These are phyloP conservation scores for Hypsizygus marmoreus DNA, from an alignment of 768 basidiomycete genomes.

Conservation along the genomic window DNA sequence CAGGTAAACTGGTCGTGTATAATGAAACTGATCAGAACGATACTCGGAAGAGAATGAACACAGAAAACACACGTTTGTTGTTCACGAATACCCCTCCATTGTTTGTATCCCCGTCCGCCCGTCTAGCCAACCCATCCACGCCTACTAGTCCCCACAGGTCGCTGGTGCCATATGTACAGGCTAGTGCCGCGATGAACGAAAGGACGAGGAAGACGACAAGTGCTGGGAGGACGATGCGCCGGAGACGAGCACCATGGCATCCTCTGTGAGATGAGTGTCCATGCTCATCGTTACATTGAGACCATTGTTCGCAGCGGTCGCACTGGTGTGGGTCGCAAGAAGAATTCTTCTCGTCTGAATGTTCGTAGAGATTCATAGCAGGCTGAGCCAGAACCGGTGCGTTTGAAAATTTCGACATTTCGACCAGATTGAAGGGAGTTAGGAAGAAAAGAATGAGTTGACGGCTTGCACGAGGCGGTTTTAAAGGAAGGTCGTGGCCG, in stretches of 20 bases:
- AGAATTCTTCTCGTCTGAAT: too few relatives aligned
- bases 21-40: not conserved
- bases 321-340: too few relatives aligned
- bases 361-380: too few relatives aligned
- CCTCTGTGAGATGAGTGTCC: too few relatives aligned
- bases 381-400: too few relatives aligned
- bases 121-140: conserved; percentile 29
- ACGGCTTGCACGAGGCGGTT: too few relatives aligned
- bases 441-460: too few relatives aligned
- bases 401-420: too few relatives aligned
- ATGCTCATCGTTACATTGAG: too few relatives aligned
- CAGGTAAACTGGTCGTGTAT: conserved; percentile 50
- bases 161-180: conserved; percentile 29
- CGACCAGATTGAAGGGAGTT: too few relatives aligned
- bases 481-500: too few relatives aligned
- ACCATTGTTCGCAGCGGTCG: too few relatives aligned
- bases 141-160: conserved; percentile 21
- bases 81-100: conserved; percentile 35
- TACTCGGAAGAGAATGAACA: not conserved
- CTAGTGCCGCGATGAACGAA: conserved; percentile 30
- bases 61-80: conserved; percentile 39
- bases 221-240: conserved; percentile 36
- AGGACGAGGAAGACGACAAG: conserved; percentile 32
- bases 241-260: conserved; percentile 12
- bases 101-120: conserved; percentile 29